Percentiles rank a stretch among this genome's conserved stretches.
Evolutionary conservation across 768 basidiomycete species (phyloP).

Genomic region (Fomitopsis pulvina): DNA sequence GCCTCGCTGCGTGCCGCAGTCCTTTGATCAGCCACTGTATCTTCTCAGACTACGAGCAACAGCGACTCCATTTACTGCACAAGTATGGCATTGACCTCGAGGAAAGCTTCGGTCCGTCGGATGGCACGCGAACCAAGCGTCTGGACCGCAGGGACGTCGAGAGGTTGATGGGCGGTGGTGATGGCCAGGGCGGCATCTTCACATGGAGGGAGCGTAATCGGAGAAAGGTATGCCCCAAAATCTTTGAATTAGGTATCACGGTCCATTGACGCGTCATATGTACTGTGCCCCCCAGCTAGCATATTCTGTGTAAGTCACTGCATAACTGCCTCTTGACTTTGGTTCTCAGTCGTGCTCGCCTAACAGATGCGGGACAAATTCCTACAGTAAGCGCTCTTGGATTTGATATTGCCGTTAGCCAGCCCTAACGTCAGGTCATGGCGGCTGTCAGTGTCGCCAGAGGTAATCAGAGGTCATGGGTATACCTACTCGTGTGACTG

Average conservation of each 20-base stretch:
- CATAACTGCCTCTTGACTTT: neutral
- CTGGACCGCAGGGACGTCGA: conserved; percentile 82
- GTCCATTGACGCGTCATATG: neutral
- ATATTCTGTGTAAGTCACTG: conserved; percentile 71
- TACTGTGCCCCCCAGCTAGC: conserved; percentile 49
- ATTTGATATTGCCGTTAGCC: neutral
- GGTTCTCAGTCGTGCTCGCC: neutral
- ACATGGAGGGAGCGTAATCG: conserved; percentile 95
- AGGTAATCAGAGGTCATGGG: conserved; percentile 86
- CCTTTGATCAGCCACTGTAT: conserved; percentile 10
- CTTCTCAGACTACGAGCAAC: conserved; percentile 85
- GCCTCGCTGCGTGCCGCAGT: neutral
- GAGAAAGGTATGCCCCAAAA: conserved; percentile 57
- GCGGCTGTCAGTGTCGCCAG: conserved; percentile 67
- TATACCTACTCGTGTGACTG: conserved; percentile 95
- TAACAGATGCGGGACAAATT: conserved; percentile 61
- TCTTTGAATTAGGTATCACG: neutral
- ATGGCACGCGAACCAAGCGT: conserved; percentile 68
- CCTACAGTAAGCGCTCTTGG: conserved; percentile 58
- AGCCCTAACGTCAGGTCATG: neutral
- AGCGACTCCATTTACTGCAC: conserved; percentile 78
- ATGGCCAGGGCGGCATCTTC: conserved; percentile 78
- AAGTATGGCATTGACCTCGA: conserved; percentile 96
- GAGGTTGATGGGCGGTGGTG: conserved; percentile 74
- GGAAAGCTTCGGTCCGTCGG: conserved; percentile 53